Conservation (phyloP, 2,329 filamentous ascomycete genomes). For the Aspergillus sp. region DNA sequence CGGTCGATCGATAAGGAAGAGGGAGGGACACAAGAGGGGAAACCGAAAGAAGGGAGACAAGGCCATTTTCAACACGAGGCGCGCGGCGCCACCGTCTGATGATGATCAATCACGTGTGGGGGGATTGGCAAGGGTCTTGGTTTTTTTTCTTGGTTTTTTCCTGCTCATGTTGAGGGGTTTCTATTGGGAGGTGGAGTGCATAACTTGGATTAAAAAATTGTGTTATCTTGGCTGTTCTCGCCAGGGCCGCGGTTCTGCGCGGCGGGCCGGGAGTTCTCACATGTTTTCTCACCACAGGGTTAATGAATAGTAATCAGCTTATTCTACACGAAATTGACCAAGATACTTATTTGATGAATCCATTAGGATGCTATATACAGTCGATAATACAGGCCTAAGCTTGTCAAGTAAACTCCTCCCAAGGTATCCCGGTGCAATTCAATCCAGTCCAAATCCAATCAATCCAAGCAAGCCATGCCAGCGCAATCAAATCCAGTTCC, state of each 20-base stretch:
- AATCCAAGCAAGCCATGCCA: conserved; percentile 2
- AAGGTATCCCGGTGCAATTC: conserved; percentile 5
- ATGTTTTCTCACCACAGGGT: neutral
- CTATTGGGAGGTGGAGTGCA: neutral
- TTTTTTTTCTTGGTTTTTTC: neutral
- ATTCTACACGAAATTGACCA: neutral
- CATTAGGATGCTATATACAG: neutral
- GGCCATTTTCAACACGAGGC: neutral
- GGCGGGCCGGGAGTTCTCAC: neutral
- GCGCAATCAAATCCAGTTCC: neutral
- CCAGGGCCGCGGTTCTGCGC: neutral
- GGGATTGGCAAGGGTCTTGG: neutral
- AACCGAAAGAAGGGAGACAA: neutral
- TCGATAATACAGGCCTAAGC: neutral
- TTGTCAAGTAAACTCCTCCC: neutral
- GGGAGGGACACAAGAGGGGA: no score
- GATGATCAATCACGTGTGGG: neutral
- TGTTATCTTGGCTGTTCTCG: neutral
- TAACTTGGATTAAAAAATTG: neutral
- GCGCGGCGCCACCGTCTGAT: neutral
- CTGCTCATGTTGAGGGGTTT: neutral
- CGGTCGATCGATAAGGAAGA: neutral
- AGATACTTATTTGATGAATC: neutral
- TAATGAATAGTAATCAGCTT: neutral
- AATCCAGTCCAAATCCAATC: conserved; percentile 4